Percentiles rank a stretch among this genome's conserved stretches.
Evolutionary conservation across 805 yeast species (phyloP).

Genomic region (Candida hungchunana): DNA sequence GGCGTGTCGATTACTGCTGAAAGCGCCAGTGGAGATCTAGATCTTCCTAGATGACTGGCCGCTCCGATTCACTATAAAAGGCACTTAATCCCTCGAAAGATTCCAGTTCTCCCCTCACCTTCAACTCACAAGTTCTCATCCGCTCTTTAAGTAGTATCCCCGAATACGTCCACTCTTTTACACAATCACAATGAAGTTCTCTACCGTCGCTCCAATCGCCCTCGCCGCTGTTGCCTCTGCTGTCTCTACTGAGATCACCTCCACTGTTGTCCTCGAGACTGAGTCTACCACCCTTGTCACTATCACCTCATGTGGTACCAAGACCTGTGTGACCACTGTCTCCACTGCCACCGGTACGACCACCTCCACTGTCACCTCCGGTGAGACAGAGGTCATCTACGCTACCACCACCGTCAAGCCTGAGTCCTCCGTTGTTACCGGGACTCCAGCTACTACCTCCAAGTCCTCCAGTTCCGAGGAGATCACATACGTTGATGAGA

Average conservation of each 20-base stretch:
- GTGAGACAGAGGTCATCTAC: constrained; percentile 18
- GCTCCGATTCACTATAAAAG: no score
- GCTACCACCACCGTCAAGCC: constrained; percentile 19
- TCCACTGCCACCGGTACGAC: constrained; percentile 21
- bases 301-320: constrained; percentile 27
- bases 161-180: constrained; percentile 24
- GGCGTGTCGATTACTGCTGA: no score
- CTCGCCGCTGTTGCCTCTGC: constrained; percentile 24
- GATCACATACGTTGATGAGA: constrained; percentile 35
- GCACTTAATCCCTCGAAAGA: no score
- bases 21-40: no score
- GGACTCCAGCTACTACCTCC: constrained; percentile 1
- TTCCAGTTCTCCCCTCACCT: no score
- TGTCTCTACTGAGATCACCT: constrained; percentile 22
- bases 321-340: constrained; percentile 21
- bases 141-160: constrained; percentile 6
- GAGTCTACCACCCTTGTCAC: constrained; percentile 22
- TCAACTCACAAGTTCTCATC: constrained; percentile 5
- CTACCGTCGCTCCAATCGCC: constrained; percentile 22
- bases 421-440: constrained; percentile 1
- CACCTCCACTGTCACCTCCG: constrained; percentile 20
- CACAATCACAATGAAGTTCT: constrained; percentile 25
- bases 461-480: constrained; percentile 32
- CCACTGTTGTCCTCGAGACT: constrained; percentile 13
- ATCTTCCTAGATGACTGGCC: no score